Conservation (phyloP, 768 basidiomycete species). For the Exsudoporus frostii region DNA sequence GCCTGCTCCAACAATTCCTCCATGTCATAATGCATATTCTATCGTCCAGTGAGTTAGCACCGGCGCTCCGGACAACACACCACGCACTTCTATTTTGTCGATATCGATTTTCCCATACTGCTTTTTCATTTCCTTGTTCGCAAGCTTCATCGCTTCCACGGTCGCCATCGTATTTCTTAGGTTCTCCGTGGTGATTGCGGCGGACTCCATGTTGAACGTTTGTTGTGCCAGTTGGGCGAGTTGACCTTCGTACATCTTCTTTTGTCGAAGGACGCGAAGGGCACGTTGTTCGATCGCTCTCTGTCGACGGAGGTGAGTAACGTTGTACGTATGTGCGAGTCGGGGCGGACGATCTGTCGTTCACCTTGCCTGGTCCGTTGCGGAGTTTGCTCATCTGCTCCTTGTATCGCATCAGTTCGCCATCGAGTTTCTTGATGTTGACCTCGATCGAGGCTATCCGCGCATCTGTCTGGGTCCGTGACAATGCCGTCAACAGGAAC, state of each 20-base stretch:
- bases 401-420: constrained; percentile 86
- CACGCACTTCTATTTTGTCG: constrained; percentile 92
- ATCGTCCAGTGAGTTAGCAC: constrained; percentile 1
- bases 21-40: constrained; percentile 98
- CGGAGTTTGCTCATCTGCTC: constrained; percentile 95
- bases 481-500: background rate
- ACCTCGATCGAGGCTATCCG: constrained; percentile 89
- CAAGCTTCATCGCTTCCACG: constrained; percentile 90
- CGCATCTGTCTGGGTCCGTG: constrained; percentile 66
- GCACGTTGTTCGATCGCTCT: constrained; percentile 93
- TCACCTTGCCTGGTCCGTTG: constrained; percentile 92
- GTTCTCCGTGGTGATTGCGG: constrained; percentile 95
- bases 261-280: constrained; percentile 88
- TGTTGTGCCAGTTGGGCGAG: constrained; percentile 90
- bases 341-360: background rate
- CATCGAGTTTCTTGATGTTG: constrained; percentile 95
- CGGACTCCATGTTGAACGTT: constrained; percentile 98
- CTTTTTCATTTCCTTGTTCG: constrained; percentile 94
- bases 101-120: constrained; percentile 98
- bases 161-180: constrained; percentile 98
- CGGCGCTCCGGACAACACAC: background rate
- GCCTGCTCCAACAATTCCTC: constrained; percentile 95
- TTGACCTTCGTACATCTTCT: constrained; percentile 93
- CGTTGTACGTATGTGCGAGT: background rate
- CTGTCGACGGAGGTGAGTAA: constrained; percentile 37